A percentile compares a stretch with the other conserved stretches of the same genome.
Conservation (phyloP, 805 yeast genomes). For the Vanderwaltozyma yarrowii region DNA sequence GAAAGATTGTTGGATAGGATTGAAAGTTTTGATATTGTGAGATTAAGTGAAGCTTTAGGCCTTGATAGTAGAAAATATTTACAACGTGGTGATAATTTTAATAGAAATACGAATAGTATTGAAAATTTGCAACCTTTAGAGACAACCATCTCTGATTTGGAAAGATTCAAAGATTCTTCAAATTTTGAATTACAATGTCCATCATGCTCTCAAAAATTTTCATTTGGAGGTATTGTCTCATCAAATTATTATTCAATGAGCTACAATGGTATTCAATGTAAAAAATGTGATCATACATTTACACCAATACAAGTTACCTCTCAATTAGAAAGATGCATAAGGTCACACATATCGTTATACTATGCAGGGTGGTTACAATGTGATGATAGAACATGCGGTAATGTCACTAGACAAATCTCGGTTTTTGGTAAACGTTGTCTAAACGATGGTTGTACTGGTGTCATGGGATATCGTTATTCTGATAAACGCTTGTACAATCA, state of each 20-base stretch:
- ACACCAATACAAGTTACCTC: conserved; percentile 46
- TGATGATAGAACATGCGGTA: conserved; percentile 76
- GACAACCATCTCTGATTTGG: conserved; percentile 68
- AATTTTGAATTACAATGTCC: conserved; percentile 48
- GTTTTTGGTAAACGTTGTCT: conserved; percentile 86
- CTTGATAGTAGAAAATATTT: conserved; percentile 60
- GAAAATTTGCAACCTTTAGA: conserved; percentile 64
- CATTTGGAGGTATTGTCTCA: conserved; percentile 64
- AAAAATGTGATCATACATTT: conserved; percentile 44
- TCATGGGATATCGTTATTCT: conserved; percentile 64
- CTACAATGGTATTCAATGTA: conserved; percentile 63
- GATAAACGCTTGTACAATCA: conserved; percentile 83
- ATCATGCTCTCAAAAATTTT: conserved; percentile 47
- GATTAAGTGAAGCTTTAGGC: conserved; percentile 70
- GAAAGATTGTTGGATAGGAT: conserved; percentile 77
- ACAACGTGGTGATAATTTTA: conserved; percentile 25
- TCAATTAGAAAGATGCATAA: conserved; percentile 65
- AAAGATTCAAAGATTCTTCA: conserved; percentile 63
- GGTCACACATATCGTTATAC: conserved; percentile 61
- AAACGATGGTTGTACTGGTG: conserved; percentile 53
- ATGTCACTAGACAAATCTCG: conserved; percentile 70
- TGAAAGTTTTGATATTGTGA: conserved; percentile 74
- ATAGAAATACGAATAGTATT: conserved; percentile 15
- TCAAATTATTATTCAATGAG: conserved; percentile 52
- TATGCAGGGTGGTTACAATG: conserved; percentile 83